These are phyloP conservation scores for Chenopodium quinoa DNA, from an alignment of 148 eudicot genomes.

Conservation along the genomic window DNA sequence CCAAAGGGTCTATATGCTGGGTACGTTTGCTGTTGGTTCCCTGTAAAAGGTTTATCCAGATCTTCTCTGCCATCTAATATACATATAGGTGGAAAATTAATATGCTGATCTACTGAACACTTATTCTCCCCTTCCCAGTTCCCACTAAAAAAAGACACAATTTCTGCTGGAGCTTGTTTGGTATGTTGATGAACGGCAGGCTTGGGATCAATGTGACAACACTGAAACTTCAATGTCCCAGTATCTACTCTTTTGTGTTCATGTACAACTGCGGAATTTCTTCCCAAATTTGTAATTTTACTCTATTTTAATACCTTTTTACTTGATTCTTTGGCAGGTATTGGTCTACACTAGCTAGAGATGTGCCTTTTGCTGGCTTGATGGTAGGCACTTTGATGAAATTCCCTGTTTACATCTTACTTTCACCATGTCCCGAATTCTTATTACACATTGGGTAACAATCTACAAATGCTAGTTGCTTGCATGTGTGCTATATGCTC, in stretches of 20 bases:
- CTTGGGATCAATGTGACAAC: conserved; percentile 2
- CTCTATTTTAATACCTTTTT: not conserved
- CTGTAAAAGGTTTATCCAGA: conserved; percentile 1
- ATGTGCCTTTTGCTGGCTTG: conserved; percentile 95
- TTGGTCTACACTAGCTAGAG: conserved; percentile 93
- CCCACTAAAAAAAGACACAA: too few relatives aligned
- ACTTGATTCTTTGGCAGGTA: conserved; percentile 48
- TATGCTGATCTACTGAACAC: too few relatives aligned
- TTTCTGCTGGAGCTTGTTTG: not conserved
- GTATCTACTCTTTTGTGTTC: not conserved
- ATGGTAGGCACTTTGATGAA: conserved; percentile 49
- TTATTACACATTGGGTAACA: not conserved
- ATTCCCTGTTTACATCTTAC: conserved; percentile 5
- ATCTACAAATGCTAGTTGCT: not conserved
- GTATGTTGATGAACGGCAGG: not conserved
- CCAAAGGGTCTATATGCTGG: conserved; percentile 82
- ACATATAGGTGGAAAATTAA: too few relatives aligned
- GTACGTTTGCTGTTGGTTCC: conserved; percentile 36
- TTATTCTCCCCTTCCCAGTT: too few relatives aligned
- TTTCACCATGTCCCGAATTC: not conserved
- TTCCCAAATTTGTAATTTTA: not conserved
- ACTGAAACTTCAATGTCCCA: not conserved
- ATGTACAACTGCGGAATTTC: not conserved
- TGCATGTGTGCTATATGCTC: not conserved
- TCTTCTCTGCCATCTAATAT: not conserved